Percentiles rank a stretch among this genome's conserved stretches.
phyloP scores from a whole-genome alignment of 2,329 filamentous ascomycete genomes.

The Aquanectria penicillioides region DNA sequence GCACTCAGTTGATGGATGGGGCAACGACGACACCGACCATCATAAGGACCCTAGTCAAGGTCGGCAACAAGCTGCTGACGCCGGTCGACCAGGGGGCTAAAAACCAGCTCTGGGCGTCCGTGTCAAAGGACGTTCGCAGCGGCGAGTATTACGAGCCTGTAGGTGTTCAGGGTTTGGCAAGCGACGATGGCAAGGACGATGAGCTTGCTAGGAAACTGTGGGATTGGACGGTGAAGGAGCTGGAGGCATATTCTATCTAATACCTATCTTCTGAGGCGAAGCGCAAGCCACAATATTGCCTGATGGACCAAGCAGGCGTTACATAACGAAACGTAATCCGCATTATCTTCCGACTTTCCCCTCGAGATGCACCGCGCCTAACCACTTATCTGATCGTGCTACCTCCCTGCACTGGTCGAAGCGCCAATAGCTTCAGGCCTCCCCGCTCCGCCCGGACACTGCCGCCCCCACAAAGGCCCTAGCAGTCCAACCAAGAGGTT shows the following conservation, averaged over 20 bases:
- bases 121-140: constrained; percentile 44
- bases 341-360: too few relatives aligned
- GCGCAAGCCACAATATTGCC: too few relatives aligned
- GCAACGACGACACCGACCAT: constrained; percentile 18
- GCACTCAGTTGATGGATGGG: constrained; percentile 23
- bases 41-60: constrained; percentile 17
- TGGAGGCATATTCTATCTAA: constrained; percentile 23
- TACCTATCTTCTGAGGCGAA: too few relatives aligned
- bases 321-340: too few relatives aligned
- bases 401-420: too few relatives aligned
- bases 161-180: constrained; percentile 38
- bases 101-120: constrained; percentile 57
- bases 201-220: constrained; percentile 45
- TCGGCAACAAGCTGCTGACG: constrained; percentile 31
- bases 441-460: too few relatives aligned
- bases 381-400: too few relatives aligned
- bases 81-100: constrained; percentile 46
- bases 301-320: too few relatives aligned
- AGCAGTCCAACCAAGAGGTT: too few relatives aligned
- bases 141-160: constrained; percentile 48
- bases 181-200: constrained; percentile 37
- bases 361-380: too few relatives aligned
- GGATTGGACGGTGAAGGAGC: constrained; percentile 49
- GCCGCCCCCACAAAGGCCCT: too few relatives aligned
- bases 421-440: too few relatives aligned